Conservation (phyloP, 495 filamentous ascomycete genomes). For the Patellaria atrata region DNA sequence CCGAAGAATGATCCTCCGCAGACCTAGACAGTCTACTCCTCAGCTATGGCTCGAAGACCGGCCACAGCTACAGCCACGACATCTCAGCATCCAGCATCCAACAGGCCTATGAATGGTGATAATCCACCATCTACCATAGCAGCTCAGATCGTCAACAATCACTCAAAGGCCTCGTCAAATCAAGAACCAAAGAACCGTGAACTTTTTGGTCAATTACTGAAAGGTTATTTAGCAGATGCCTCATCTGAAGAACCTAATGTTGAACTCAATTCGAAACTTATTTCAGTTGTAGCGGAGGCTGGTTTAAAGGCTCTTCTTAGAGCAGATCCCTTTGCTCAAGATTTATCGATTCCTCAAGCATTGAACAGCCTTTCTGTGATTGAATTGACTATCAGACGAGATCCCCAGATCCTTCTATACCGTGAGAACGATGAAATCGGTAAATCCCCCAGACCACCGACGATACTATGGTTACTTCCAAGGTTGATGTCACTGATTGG, state of each 20-base stretch:
- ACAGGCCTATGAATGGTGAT: no score
- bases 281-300: slow-evolving; percentile 69
- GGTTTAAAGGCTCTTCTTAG: slow-evolving; percentile 51
- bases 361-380: slow-evolving; percentile 59
- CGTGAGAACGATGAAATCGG: slow-evolving; percentile 30
- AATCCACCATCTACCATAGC: slow-evolving; percentile 37
- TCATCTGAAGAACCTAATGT: slow-evolving; percentile 43
- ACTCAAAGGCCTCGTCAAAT: slow-evolving; percentile 27
- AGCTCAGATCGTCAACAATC: slow-evolving; percentile 36
- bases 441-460: slow-evolving; percentile 33
- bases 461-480: slow-evolving; percentile 69
- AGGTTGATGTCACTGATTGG: slow-evolving; percentile 45
- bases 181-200: slow-evolving; percentile 34
- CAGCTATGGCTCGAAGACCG: no score
- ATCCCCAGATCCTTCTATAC: slow-evolving; percentile 51
- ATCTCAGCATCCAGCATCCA: no score
- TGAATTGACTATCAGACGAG: slow-evolving; percentile 53
- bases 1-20: no score
- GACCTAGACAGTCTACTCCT: no score
- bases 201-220: slow-evolving; percentile 48
- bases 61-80: no score
- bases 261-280: slow-evolving; percentile 64
- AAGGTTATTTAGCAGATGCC: slow-evolving; percentile 42
- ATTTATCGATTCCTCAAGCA: slow-evolving; percentile 41
- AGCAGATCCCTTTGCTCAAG: slow-evolving; percentile 47